Conservation (phyloP, 2,329 filamentous ascomycete genomes). For the Exophiala sp. region DNA sequence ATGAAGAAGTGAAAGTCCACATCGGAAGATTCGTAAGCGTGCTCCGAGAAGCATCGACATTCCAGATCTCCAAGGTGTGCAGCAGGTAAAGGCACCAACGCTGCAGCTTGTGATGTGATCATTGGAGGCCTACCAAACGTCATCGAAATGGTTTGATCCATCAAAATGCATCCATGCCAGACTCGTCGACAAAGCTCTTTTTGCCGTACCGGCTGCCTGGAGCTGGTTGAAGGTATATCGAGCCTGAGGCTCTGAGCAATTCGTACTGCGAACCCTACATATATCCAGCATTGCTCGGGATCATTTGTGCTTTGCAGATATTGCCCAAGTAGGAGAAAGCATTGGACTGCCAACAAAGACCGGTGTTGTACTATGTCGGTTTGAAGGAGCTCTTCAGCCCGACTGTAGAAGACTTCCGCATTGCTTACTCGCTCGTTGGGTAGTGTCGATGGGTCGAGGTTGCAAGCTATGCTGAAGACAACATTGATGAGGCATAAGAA, state of each 20-base stretch:
- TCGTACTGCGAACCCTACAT: constrained; percentile 45
- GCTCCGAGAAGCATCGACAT: not conserved
- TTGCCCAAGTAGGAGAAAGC: constrained; percentile 46
- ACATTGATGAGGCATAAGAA: constrained; percentile 47
- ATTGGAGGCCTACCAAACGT: constrained; percentile 14
- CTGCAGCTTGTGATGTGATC: constrained; percentile 14
- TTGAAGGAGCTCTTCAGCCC: constrained; percentile 43
- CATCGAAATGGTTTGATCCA: constrained; percentile 31
- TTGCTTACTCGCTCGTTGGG: constrained; percentile 39
- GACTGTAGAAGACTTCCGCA: constrained; percentile 42
- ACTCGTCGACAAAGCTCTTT: constrained; percentile 27
- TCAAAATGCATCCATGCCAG: constrained; percentile 39
- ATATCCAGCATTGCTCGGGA: constrained; percentile 50
- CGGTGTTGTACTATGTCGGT: constrained; percentile 39
- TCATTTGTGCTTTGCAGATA: constrained; percentile 50
- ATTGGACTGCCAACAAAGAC: constrained; percentile 46
- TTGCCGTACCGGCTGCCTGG: constrained; percentile 28
- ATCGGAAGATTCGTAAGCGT: not conserved
- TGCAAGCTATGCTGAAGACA: constrained; percentile 46
- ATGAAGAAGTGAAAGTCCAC: constrained; percentile 15
- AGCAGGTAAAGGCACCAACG: constrained; percentile 7
- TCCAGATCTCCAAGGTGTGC: constrained; percentile 1
- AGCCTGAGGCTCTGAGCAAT: constrained; percentile 48
- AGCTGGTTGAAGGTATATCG: constrained; percentile 41
- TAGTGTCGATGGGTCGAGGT: constrained; percentile 41